Evolutionary conservation across 2,329 filamentous ascomycete species (phyloP).

Genomic region (Volutella citrinella): DNA sequence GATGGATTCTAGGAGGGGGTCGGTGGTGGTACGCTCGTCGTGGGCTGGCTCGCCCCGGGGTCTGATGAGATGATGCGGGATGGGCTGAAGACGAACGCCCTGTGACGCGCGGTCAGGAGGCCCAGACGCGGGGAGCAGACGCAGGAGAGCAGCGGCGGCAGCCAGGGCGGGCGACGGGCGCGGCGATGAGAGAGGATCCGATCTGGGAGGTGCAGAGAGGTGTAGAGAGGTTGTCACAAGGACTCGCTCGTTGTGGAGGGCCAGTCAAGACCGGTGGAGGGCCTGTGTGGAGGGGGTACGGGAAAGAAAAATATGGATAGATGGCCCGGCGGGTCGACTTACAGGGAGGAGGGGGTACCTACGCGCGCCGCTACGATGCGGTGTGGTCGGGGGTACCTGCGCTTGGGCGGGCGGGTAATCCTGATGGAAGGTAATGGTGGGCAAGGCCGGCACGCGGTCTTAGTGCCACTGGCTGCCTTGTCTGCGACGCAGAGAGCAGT

Average conservation of each 20-base stretch:
- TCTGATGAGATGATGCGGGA: no score
- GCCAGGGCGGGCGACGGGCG: conserved; percentile 14
- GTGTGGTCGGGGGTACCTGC: no score
- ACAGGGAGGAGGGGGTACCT: no score
- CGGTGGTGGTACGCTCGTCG: conserved; percentile 12
- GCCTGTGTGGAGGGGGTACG: conserved; percentile 10
- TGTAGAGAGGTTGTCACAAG: conserved; percentile 21
- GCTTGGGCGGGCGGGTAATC: no score
- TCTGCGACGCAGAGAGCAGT: no score
- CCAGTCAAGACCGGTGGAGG: not conserved
- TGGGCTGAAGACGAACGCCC: no score
- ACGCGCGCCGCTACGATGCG: no score
- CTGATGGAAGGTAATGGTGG: no score
- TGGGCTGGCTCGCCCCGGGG: conserved; percentile 17
- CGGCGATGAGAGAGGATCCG: conserved; percentile 21
- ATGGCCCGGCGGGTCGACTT: no score
- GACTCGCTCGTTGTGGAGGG: conserved; percentile 12
- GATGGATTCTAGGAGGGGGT: conserved; percentile 12
- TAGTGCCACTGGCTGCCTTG: no score
- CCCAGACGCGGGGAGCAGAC: conserved; percentile 8
- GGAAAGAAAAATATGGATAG: conserved; percentile 14
- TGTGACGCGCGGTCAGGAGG: conserved; percentile 15
- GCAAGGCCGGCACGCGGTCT: no score
- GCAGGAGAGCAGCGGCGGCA: conserved; percentile 8
- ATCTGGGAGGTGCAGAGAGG: no score